A percentile compares a stretch with the other conserved stretches of the same genome.
Conservation (phyloP, 306 rosid genomes). For the Ziziphus jujuba region DNA sequence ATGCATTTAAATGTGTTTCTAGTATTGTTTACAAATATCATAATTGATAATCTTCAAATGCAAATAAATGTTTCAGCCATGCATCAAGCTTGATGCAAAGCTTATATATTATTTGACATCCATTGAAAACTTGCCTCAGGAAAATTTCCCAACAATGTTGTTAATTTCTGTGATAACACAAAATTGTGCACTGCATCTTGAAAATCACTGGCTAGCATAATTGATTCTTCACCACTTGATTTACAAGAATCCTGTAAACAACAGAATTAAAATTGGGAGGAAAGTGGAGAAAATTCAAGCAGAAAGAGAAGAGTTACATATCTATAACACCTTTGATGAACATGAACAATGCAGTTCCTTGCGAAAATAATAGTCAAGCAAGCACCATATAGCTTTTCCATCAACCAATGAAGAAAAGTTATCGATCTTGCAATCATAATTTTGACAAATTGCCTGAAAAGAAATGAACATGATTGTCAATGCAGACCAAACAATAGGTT, state of each 20-base stretch:
- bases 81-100: not conserved
- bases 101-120: not conserved
- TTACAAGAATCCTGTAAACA: slow-evolving; percentile 50
- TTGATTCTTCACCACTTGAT: slow-evolving; percentile 54
- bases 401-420: slow-evolving; percentile 67
- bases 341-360: slow-evolving; percentile 67
- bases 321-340: slow-evolving; percentile 59
- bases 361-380: slow-evolving; percentile 85
- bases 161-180: slow-evolving; percentile 76
- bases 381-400: slow-evolving; percentile 98
- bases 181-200: slow-evolving; percentile 86
- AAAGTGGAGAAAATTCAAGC: slow-evolving; percentile 12
- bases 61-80: not conserved
- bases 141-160: slow-evolving; percentile 73
- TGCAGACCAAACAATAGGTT: not conserved
- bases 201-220: slow-evolving; percentile 60
- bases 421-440: slow-evolving; percentile 56
- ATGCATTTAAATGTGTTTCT: not conserved
- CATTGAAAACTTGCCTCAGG: slow-evolving; percentile 67
- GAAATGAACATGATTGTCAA: not conserved
- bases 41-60: no score
- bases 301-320: slow-evolving; percentile 15
- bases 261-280: slow-evolving; percentile 6
- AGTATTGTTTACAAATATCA: not conserved
- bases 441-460: slow-evolving; percentile 74